Percentiles rank a stretch among this genome's conserved stretches.
Conservation (phyloP, 164 flowering plant genomes). For the Amborella trichopoda region DNA sequence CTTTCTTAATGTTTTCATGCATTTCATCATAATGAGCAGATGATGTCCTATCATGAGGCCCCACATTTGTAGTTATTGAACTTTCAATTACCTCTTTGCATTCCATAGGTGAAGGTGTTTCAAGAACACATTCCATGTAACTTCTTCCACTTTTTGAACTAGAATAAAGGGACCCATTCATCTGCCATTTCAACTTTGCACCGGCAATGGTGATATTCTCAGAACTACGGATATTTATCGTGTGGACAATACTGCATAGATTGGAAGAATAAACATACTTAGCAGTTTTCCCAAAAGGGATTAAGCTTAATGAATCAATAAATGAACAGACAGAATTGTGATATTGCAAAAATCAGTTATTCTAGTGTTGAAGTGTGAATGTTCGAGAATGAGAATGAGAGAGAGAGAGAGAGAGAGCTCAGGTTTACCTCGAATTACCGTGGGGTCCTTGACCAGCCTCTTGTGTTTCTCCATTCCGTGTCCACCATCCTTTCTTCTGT, state of each 20-base stretch:
- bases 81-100: constrained; percentile 25
- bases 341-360: too few relatives aligned
- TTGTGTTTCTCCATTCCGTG: constrained; percentile 68
- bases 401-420: constrained; percentile 1
- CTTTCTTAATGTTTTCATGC: constrained; percentile 29
- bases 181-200: constrained; percentile 69
- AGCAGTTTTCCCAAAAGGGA: too few relatives aligned
- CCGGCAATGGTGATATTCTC: constrained; percentile 32
- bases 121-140: constrained; percentile 71
- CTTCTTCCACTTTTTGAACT: constrained; percentile 44
- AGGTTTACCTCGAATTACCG: constrained; percentile 41
- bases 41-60: background rate
- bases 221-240: too few relatives aligned
- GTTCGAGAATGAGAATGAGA: too few relatives aligned
- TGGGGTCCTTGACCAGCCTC: constrained; percentile 56
- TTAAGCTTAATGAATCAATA: too few relatives aligned
- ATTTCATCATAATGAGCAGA: constrained; percentile 35
- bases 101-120: constrained; percentile 29
- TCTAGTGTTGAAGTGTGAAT: too few relatives aligned
- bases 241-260: too few relatives aligned
- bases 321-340: too few relatives aligned
- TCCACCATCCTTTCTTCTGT: constrained; percentile 66
- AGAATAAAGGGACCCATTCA: constrained; percentile 30
- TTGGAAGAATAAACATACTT: too few relatives aligned
- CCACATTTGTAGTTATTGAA: constrained; percentile 4